Conservation (phyloP, 148 eudicot genomes). For the Persicaria maculosa region DNA sequence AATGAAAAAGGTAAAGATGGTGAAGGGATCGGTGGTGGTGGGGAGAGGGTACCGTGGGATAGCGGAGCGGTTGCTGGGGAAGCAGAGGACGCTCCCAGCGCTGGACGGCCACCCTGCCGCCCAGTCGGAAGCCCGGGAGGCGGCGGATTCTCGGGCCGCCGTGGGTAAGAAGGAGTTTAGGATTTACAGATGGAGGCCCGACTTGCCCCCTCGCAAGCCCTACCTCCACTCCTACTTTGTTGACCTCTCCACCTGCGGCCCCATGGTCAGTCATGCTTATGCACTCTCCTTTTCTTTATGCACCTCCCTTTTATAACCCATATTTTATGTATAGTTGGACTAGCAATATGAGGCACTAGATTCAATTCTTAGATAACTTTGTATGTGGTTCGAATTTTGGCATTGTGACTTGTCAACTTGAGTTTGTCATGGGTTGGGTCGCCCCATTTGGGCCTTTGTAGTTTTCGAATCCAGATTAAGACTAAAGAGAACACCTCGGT, state of each 20-base stretch:
- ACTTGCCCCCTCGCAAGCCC: conserved; percentile 46
- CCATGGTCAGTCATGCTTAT: conserved; percentile 35
- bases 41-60: neutral
- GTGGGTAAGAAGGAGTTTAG: conserved; percentile 47
- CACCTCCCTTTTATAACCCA: too few relatives aligned
- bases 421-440: too few relatives aligned
- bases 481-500: too few relatives aligned
- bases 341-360: too few relatives aligned
- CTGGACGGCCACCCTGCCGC: conserved; percentile 53
- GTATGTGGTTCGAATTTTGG: too few relatives aligned
- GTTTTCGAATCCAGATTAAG: too few relatives aligned
- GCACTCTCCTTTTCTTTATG: neutral
- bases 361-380: too few relatives aligned
- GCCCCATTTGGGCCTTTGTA: too few relatives aligned
- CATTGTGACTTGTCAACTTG: too few relatives aligned
- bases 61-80: neutral
- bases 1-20: neutral
- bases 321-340: too few relatives aligned
- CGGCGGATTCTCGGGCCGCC: conserved; percentile 21
- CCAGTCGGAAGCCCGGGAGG: conserved; percentile 35
- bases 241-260: conserved; percentile 56
- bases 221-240: conserved; percentile 52
- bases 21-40: neutral
- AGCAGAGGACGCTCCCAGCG: conserved; percentile 32
- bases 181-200: conserved; percentile 71